A percentile compares a stretch with the other conserved stretches of the same genome.
These are phyloP conservation scores for Umbellularia californica DNA, from an alignment of 164 flowering plant genomes.

Conservation along the genomic window DNA sequence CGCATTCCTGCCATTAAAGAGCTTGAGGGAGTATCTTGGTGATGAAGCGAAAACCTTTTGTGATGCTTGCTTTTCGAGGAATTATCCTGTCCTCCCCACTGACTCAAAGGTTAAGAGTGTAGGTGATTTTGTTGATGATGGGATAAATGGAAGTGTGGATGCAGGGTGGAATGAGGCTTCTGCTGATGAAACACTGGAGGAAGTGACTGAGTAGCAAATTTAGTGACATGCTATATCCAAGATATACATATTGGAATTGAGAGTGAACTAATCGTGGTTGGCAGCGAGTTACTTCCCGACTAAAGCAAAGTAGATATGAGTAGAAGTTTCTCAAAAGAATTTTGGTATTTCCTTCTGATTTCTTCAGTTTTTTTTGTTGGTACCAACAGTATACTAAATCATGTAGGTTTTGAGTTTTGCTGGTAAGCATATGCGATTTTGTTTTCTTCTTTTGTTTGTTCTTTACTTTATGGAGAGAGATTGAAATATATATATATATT, in stretches of 20 bases:
- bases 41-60: slow-evolving; percentile 49
- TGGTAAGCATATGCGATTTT: no score
- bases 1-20: slow-evolving; percentile 62
- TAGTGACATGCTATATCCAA: no score
- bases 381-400: no score
- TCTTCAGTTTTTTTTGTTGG: no score
- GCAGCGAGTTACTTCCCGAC: no score
- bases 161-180: slow-evolving; percentile 37
- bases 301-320: no score
- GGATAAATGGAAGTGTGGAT: slow-evolving; percentile 33
- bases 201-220: not conserved
- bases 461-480: no score
- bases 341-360: no score
- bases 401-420: no score
- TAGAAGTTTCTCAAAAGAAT: no score
- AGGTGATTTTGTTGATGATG: slow-evolving; percentile 63
- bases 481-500: no score
- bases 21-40: slow-evolving; percentile 52
- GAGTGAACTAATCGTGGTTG: not conserved
- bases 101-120: slow-evolving; percentile 57
- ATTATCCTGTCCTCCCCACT: slow-evolving; percentile 71
- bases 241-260: not conserved
- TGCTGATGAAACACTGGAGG: slow-evolving; percentile 1
- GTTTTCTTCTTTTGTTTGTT: no score
- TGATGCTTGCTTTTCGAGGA: slow-evolving; percentile 85